Conservation (phyloP, 2,329 filamentous ascomycete species). For the Pyricularia pennisetigena region DNA sequence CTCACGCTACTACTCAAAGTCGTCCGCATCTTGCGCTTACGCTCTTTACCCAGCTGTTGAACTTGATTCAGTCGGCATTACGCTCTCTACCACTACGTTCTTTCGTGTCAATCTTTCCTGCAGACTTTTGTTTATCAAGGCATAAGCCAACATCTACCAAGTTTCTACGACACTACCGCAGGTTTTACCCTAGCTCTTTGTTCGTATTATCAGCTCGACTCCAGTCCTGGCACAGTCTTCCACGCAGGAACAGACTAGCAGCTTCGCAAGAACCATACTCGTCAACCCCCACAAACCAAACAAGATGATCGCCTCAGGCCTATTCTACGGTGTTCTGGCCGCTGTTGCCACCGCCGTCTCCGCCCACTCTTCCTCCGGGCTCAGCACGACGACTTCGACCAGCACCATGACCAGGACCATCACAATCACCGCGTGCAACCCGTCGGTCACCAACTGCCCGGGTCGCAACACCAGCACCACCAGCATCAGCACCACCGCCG, state of each 20-base stretch:
- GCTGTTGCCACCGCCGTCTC: slow-evolving; percentile 25
- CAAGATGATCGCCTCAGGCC: slow-evolving; percentile 35
- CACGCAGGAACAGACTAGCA: not conserved
- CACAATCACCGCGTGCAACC: slow-evolving; percentile 38
- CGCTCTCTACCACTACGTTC: slow-evolving; percentile 1
- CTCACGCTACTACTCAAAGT: slow-evolving; percentile 1
- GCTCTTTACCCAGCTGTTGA: slow-evolving; percentile 5
- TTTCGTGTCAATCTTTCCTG: slow-evolving; percentile 1
- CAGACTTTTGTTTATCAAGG: not conserved
- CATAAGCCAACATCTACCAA: not conserved
- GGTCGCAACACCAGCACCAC: slow-evolving; percentile 16
- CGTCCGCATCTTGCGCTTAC: slow-evolving; percentile 5
- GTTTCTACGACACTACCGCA: not conserved
- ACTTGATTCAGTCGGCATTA: slow-evolving; percentile 2
- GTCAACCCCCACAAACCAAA: slow-evolving; percentile 7
- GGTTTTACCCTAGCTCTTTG: not conserved
- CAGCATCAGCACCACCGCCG: slow-evolving; percentile 13
- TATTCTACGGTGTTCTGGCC: slow-evolving; percentile 28
- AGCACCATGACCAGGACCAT: slow-evolving; percentile 31
- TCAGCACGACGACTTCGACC: slow-evolving; percentile 32
- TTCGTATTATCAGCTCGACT: not conserved
- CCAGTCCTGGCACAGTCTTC: not conserved
- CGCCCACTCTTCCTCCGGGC: slow-evolving; percentile 15
- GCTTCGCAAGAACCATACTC: slow-evolving; percentile 4
- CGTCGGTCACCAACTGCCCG: slow-evolving; percentile 33